Conservation (phyloP, 2,329 filamentous ascomycete genomes). For the Trichoderma breve region DNA sequence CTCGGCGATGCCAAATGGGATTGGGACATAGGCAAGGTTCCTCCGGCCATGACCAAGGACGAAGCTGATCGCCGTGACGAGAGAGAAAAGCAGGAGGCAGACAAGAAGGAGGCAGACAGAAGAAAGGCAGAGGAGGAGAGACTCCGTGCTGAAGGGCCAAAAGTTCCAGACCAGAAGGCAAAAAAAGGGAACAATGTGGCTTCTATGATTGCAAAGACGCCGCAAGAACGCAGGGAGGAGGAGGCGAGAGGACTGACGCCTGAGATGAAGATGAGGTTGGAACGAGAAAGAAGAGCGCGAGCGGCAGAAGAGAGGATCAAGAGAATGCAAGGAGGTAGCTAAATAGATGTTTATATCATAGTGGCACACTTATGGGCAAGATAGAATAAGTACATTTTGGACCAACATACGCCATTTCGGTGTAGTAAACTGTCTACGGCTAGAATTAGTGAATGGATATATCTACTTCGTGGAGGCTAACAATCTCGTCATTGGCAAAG, state of each 20-base stretch:
- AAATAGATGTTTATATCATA: neutral
- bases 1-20: constrained; percentile 74
- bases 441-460: neutral
- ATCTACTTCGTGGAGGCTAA: neutral
- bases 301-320: constrained; percentile 87
- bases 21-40: constrained; percentile 76
- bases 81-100: constrained; percentile 67
- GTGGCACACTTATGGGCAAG: no score
- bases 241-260: constrained; percentile 81
- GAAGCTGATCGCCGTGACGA: constrained; percentile 70
- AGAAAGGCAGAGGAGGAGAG: constrained; percentile 73
- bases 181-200: constrained; percentile 51
- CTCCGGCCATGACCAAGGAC: constrained; percentile 64
- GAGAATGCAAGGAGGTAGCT: constrained; percentile 46
- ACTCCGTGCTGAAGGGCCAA: constrained; percentile 64
- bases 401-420: neutral
- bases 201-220: constrained; percentile 64
- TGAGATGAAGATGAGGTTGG: constrained; percentile 80
- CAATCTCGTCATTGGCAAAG: neutral
- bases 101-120: constrained; percentile 66
- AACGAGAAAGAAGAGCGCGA: constrained; percentile 84
- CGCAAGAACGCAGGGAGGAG: constrained; percentile 77
- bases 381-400: neutral
- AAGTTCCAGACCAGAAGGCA: constrained; percentile 49
- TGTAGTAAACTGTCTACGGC: neutral